Percentiles rank a stretch among this genome's conserved stretches.
These are phyloP conservation scores for Neodidymelliopsis sp. DNA, from an alignment of 2,329 filamentous ascomycete genomes.

Conservation along the genomic window DNA sequence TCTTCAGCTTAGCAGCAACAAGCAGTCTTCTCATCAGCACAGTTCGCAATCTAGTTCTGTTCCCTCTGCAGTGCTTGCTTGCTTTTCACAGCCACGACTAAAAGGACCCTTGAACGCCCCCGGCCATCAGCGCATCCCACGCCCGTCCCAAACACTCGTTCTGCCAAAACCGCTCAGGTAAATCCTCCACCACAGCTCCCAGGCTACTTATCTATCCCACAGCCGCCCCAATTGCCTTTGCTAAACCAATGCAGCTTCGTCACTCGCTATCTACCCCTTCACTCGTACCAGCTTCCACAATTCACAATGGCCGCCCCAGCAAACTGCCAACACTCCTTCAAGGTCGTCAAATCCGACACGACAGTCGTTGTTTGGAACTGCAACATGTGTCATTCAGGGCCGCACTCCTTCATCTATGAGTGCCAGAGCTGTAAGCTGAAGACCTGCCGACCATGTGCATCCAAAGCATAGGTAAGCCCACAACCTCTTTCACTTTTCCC, in stretches of 20 bases:
- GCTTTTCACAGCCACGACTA: slow-evolving; percentile 49
- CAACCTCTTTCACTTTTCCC: neutral
- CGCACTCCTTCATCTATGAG: slow-evolving; percentile 60
- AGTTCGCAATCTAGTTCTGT: slow-evolving; percentile 26
- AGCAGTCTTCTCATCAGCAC: slow-evolving; percentile 28
- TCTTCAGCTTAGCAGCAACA: slow-evolving; percentile 33
- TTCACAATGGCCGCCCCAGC: slow-evolving; percentile 56
- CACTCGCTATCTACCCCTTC: slow-evolving; percentile 3
- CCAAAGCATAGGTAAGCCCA: slow-evolving; percentile 51
- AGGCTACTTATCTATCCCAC: slow-evolving; percentile 37
- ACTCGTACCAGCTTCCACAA: slow-evolving; percentile 8
- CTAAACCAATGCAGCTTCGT: slow-evolving; percentile 34
- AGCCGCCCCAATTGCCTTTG: slow-evolving; percentile 22
- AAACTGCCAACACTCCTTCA: slow-evolving; percentile 58
- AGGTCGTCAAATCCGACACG: slow-evolving; percentile 61
- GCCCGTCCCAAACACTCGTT: slow-evolving; percentile 33
- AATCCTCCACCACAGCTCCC: slow-evolving; percentile 26
- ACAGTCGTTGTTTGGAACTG: slow-evolving; percentile 61
- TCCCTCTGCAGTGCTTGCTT: slow-evolving; percentile 34
- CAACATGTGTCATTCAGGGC: slow-evolving; percentile 60
- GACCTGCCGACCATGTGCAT: slow-evolving; percentile 57
- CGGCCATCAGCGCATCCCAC: slow-evolving; percentile 37
- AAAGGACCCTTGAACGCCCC: slow-evolving; percentile 32
- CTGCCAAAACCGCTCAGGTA: slow-evolving; percentile 27
- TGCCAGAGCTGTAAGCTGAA: slow-evolving; percentile 60